Evolutionary conservation across 148 eudicot genomes (phyloP).

Genomic region (Spergularia bocconei): DNA sequence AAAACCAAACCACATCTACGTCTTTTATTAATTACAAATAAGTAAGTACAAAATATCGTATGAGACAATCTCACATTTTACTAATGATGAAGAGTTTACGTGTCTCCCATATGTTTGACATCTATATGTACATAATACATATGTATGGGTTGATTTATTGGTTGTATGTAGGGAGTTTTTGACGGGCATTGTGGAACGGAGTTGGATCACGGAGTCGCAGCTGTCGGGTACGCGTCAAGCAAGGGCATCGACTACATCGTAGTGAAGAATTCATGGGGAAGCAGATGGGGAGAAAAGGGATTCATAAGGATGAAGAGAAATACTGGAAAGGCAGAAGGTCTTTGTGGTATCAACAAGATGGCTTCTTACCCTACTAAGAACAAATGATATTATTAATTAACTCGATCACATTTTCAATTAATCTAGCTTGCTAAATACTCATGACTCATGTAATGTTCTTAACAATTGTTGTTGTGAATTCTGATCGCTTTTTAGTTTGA

Average conservation of each 20-base stretch:
- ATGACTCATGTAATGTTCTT: no score
- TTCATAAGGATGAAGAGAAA: conserved; percentile 85
- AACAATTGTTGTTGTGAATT: no score
- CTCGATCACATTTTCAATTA: no score
- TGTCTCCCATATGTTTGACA: no score
- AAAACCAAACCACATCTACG: not conserved
- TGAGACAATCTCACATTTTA: no score
- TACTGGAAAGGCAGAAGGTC: conserved; percentile 70
- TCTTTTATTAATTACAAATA: no score
- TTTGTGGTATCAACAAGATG: conserved; percentile 89
- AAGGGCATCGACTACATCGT: conserved; percentile 73
- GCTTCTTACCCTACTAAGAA: conserved; percentile 89
- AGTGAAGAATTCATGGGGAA: conserved; percentile 97
- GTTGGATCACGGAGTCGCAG: conserved; percentile 92
- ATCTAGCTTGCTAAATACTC: no score
- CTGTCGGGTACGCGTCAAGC: conserved; percentile 82
- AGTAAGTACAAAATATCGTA: no score
- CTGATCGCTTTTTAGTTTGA: no score
- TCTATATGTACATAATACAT: not conserved
- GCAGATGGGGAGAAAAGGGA: conserved; percentile 96
- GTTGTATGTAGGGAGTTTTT: conserved; percentile 67
- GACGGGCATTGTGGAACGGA: conserved; percentile 92
- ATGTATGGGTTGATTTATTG: not conserved
- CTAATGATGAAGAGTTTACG: no score
- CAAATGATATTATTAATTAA: conserved; percentile 17